Percentiles rank a stretch among this genome's conserved stretches.
Conservation (phyloP, 1,139 yeast genomes). For the Saccharomyces hybrid region DNA sequence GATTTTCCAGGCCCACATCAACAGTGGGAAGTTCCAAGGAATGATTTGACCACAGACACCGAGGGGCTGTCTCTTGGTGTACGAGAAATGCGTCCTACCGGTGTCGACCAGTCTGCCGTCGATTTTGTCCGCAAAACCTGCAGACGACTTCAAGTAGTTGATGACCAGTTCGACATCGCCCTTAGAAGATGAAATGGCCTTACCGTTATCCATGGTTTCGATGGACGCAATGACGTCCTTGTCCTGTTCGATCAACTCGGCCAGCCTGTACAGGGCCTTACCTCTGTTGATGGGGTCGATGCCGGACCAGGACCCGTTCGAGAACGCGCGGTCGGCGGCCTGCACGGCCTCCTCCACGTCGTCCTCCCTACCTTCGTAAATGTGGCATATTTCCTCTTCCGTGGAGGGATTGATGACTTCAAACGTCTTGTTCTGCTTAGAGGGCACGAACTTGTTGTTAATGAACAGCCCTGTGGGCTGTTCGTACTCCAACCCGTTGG, state of each 20-base stretch:
- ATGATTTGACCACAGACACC: conserved; percentile 61
- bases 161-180: conserved; percentile 52
- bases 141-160: conserved; percentile 52
- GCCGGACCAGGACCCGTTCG: conserved; percentile 34
- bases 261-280: conserved; percentile 45
- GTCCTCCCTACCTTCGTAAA: conserved; percentile 38
- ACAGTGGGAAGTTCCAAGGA: conserved; percentile 59
- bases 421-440: conserved; percentile 36
- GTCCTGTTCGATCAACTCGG: conserved; percentile 49
- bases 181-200: conserved; percentile 44
- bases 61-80: conserved; percentile 45
- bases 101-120: conserved; percentile 56
- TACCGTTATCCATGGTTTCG: conserved; percentile 75
- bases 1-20: conserved; percentile 57
- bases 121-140: conserved; percentile 66
- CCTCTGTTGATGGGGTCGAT: conserved; percentile 43
- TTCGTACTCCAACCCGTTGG: conserved; percentile 43
- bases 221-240: conserved; percentile 48
- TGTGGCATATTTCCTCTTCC: conserved; percentile 38
- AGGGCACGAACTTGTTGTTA: conserved; percentile 37
- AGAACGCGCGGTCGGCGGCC: conserved; percentile 38
- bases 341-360: conserved; percentile 40
- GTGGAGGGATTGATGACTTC: conserved; percentile 41
- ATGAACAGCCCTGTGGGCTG: conserved; percentile 47
- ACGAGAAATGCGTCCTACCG: conserved; percentile 44